A percentile compares a stretch with the other conserved stretches of the same genome.
Evolutionary conservation across 768 basidiomycete species (phyloP).

Genomic region (Chiua virens): DNA sequence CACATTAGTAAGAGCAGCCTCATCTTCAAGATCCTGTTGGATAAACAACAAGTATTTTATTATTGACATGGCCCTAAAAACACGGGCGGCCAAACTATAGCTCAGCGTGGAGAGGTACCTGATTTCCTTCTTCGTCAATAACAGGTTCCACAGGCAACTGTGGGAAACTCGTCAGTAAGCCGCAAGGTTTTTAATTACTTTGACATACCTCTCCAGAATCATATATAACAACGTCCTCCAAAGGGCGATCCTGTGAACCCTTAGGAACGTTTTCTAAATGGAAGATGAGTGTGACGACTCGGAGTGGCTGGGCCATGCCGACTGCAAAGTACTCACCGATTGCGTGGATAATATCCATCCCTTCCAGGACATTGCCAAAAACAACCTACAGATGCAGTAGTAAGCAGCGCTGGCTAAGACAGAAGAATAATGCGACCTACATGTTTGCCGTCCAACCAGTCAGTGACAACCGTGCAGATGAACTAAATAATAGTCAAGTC

Average conservation of each 20-base stretch:
- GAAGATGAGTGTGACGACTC: conserved; percentile 8
- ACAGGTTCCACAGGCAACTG: conserved; percentile 56
- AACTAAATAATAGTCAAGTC: conserved; percentile 53
- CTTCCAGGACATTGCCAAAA: conserved; percentile 89
- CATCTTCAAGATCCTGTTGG: conserved; percentile 42
- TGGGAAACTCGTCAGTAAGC: conserved; percentile 3
- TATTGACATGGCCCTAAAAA: conserved; percentile 45
- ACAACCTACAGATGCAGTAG: conserved; percentile 61
- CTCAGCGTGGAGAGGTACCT: conserved; percentile 95
- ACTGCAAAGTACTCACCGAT: conserved; percentile 59
- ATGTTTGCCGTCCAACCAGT: conserved; percentile 91
- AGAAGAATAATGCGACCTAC: conserved; percentile 39
- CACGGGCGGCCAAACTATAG: conserved; percentile 59
- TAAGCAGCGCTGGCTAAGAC: background rate
- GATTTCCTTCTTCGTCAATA: conserved; percentile 65
- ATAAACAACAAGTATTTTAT: conserved; percentile 49
- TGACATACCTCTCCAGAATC: conserved; percentile 82
- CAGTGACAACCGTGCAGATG: conserved; percentile 84
- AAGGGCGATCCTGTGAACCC: conserved; percentile 68
- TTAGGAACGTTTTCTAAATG: conserved; percentile 74
- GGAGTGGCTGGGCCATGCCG: too few relatives aligned
- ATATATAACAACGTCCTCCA: conserved; percentile 73
- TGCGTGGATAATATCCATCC: conserved; percentile 78
- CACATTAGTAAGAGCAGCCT: conserved; percentile 13
- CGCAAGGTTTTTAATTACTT: conserved; percentile 10